Percentiles rank a stretch among this genome's conserved stretches.
These are phyloP conservation scores for Geotrichum fermentans DNA, from an alignment of 1,139 yeast species.

Conservation along the genomic window DNA sequence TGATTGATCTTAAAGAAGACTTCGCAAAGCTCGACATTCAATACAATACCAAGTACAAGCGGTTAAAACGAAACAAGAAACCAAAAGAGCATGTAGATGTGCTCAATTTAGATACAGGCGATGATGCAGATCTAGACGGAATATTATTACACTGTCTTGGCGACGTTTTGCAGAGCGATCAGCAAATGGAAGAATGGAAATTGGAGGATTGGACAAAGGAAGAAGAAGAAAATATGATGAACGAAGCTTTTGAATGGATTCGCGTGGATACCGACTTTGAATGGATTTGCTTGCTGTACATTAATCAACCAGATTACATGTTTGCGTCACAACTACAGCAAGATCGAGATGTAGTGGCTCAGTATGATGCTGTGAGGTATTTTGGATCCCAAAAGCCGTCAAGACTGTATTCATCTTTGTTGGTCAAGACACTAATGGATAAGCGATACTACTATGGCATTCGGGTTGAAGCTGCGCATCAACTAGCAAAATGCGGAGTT, in stretches of 20 bases:
- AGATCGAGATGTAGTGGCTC: conserved; percentile 96
- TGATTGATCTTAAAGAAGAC: conserved; percentile 82
- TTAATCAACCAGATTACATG: conserved; percentile 94
- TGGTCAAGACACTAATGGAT: conserved; percentile 80
- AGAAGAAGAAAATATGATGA: conserved; percentile 62
- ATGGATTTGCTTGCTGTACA: conserved; percentile 81
- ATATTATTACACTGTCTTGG: conserved; percentile 64
- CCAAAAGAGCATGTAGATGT: conserved; percentile 35
- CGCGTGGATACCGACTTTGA: conserved; percentile 95
- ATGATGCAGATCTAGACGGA: conserved; percentile 37
- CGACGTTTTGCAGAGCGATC: conserved; percentile 59
- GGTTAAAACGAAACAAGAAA: conserved; percentile 62
- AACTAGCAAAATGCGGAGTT: conserved; percentile 63
- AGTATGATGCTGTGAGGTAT: conserved; percentile 71
- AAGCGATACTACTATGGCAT: conserved; percentile 83
- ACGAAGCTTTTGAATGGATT: conserved; percentile 96
- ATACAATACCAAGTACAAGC: conserved; percentile 82
- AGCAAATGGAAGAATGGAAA: conserved; percentile 67
- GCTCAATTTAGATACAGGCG: conserved; percentile 23
- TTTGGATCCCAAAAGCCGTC: conserved; percentile 64
- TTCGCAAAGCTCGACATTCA: conserved; percentile 87
- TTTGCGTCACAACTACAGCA: conserved; percentile 88
- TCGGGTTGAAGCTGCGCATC: conserved; percentile 79
- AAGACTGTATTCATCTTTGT: conserved; percentile 64
- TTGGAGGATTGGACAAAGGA: conserved; percentile 68